Conservation (phyloP, 768 basidiomycete species). For the Pleurotus salmoneostramineus region DNA sequence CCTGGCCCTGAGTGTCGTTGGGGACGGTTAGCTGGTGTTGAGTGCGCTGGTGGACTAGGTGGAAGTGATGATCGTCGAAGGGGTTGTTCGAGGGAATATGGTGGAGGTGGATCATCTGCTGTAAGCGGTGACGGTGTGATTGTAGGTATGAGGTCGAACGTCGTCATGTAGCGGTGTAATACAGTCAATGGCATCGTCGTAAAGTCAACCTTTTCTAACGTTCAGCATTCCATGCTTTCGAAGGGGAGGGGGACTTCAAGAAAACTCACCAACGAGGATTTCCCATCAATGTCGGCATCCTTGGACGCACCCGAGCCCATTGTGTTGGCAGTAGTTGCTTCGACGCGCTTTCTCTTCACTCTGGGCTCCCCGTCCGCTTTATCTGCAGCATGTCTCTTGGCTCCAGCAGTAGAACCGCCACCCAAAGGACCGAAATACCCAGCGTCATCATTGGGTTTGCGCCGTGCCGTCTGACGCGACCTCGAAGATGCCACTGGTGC, state of each 20-base stretch:
- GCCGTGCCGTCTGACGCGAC: conserved; percentile 60
- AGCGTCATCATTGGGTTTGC: conserved; percentile 64
- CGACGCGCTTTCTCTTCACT: conserved; percentile 69
- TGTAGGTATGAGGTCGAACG: conserved; percentile 67
- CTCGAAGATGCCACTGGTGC: conserved; percentile 41
- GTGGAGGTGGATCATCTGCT: conserved; percentile 67
- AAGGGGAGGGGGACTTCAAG: not conserved
- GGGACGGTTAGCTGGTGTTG: conserved; percentile 68
- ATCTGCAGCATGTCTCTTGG: conserved; percentile 66
- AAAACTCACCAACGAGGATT: conserved; percentile 37
- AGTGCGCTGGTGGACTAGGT: conserved; percentile 42
- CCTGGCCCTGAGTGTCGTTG: conserved; percentile 45
- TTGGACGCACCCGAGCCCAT: not conserved
- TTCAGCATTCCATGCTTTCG: not conserved
- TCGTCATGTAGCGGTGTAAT: conserved; percentile 68
- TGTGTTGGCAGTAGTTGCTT: conserved; percentile 27
- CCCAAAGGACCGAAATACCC: conserved; percentile 61
- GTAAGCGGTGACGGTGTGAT: conserved; percentile 70
- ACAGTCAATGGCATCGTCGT: conserved; percentile 59
- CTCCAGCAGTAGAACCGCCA: conserved; percentile 34
- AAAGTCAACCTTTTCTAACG: conserved; percentile 62
- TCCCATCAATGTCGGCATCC: conserved; percentile 30
- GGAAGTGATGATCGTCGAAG: conserved; percentile 39
- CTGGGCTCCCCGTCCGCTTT: conserved; percentile 72
- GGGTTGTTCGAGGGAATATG: conserved; percentile 52